Evolutionary conservation across 2,329 filamentous ascomycete species (phyloP).

Genomic region (Cladophialophora bantiana): DNA sequence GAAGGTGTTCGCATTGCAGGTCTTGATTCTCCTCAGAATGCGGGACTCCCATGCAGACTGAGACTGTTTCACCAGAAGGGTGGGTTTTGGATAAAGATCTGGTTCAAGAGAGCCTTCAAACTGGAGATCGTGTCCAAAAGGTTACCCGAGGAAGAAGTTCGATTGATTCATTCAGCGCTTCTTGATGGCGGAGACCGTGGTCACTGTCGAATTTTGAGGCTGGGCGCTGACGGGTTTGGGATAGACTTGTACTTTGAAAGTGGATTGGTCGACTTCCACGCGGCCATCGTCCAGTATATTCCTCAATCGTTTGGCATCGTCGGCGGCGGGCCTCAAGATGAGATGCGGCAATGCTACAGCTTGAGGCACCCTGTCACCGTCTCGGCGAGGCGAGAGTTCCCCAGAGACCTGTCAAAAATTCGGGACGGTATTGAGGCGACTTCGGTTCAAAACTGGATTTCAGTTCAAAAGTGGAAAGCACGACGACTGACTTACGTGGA

Average conservation of each 20-base stretch:
- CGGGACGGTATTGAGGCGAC: not conserved
- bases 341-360: conserved; percentile 9
- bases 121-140: not conserved
- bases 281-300: not conserved
- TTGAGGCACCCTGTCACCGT: not conserved
- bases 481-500: not conserved
- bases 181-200: conserved; percentile 3
- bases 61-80: conserved; percentile 7
- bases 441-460: conserved; percentile 1
- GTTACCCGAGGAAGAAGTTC: not conserved
- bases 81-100: conserved; percentile 4
- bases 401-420: not conserved
- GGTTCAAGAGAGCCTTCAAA: not conserved
- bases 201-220: conserved; percentile 6
- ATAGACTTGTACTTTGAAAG: conserved; percentile 8
- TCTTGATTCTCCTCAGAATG: not conserved
- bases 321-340: not conserved
- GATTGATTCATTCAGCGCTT: conserved; percentile 3
- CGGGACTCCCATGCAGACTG: not conserved
- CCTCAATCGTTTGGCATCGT: not conserved
- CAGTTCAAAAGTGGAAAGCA: not conserved
- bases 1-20: not conserved
- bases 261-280: not conserved
- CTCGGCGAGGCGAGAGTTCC: not conserved
- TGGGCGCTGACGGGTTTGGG: not conserved